A percentile compares a stretch with the other conserved stretches of the same genome.
Evolutionary conservation across 2,329 filamentous ascomycete species (phyloP).

Genomic region (Arthrinium phaeospermum): DNA sequence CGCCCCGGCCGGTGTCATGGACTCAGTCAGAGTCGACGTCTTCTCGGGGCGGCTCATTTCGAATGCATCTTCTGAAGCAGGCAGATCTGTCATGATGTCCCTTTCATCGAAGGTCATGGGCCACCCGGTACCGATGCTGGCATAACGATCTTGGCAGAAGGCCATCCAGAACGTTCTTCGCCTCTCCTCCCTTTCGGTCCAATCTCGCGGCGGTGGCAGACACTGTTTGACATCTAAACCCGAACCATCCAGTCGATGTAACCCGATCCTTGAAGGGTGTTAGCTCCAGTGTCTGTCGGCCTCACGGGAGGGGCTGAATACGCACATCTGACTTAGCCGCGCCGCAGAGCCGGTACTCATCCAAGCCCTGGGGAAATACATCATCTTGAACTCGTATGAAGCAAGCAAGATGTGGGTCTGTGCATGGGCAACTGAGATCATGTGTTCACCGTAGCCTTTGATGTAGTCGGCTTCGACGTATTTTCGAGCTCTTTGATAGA

Average conservation of each 20-base stretch:
- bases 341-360: constrained; percentile 84
- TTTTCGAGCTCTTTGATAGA: constrained; percentile 88
- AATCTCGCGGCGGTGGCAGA: constrained; percentile 83
- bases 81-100: constrained; percentile 87
- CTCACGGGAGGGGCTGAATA: constrained; percentile 17
- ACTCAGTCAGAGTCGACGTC: constrained; percentile 72
- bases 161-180: constrained; percentile 94
- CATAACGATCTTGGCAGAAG: constrained; percentile 89
- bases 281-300: constrained; percentile 45
- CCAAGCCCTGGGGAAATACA: constrained; percentile 97
- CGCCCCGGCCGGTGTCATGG: constrained; percentile 74
- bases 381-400: constrained; percentile 93
- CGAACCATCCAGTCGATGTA: constrained; percentile 83
- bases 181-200: constrained; percentile 92
- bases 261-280: constrained; percentile 77
- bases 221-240: constrained; percentile 94
- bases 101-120: constrained; percentile 92
- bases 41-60: constrained; percentile 77
- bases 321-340: constrained; percentile 83
- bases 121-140: constrained; percentile 96
- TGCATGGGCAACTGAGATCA: constrained; percentile 84
- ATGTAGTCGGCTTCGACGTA: constrained; percentile 90
- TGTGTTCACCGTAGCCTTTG: constrained; percentile 87
- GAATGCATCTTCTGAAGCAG: constrained; percentile 83
- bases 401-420: constrained; percentile 83